Evolutionary conservation across 2,329 filamentous ascomycete species (phyloP).

Genomic region (Didymella segeticola): DNA sequence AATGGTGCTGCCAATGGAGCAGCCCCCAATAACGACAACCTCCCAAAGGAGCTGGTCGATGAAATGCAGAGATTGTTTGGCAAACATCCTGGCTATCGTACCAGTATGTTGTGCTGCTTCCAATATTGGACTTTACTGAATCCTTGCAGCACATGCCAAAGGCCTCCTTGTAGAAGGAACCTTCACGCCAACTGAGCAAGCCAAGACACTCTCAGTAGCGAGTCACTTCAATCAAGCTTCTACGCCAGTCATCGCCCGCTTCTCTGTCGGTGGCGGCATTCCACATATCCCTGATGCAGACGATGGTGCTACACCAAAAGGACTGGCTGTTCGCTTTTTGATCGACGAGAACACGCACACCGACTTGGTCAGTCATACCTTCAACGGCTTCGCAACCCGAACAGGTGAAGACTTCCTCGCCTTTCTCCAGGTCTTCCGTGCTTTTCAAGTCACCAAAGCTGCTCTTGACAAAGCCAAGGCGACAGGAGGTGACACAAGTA

Average conservation of each 20-base stretch:
- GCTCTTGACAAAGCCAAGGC: constrained; percentile 11
- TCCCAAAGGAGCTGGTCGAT: constrained; percentile 14
- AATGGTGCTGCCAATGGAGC: background rate
- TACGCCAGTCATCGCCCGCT: constrained; percentile 13
- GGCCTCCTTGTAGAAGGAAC: constrained; percentile 16
- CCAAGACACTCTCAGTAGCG: constrained; percentile 7
- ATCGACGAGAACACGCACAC: constrained; percentile 12
- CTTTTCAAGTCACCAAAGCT: constrained; percentile 11
- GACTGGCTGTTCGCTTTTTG: constrained; percentile 16
- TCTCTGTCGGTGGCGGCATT: constrained; percentile 18
- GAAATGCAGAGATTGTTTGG: constrained; percentile 17
- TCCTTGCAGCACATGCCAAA: constrained; percentile 12
- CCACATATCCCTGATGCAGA: constrained; percentile 14
- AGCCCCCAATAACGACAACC: background rate
- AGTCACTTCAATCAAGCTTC: constrained; percentile 8
- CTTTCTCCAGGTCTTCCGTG: constrained; percentile 15
- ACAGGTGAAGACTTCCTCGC: constrained; percentile 16
- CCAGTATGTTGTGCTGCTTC: background rate
- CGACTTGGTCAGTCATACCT: constrained; percentile 17
- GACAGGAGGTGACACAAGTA: constrained; percentile 1
- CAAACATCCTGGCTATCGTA: constrained; percentile 13
- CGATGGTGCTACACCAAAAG: constrained; percentile 17
- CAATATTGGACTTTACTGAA: background rate
- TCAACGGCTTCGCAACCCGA: constrained; percentile 15
- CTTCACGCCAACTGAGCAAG: constrained; percentile 15